Evolutionary conservation across 352 stramenopile species (phyloP), one percentile per base, ranked within the genome.

Genomic region (Detonula confervacea): DNA sequence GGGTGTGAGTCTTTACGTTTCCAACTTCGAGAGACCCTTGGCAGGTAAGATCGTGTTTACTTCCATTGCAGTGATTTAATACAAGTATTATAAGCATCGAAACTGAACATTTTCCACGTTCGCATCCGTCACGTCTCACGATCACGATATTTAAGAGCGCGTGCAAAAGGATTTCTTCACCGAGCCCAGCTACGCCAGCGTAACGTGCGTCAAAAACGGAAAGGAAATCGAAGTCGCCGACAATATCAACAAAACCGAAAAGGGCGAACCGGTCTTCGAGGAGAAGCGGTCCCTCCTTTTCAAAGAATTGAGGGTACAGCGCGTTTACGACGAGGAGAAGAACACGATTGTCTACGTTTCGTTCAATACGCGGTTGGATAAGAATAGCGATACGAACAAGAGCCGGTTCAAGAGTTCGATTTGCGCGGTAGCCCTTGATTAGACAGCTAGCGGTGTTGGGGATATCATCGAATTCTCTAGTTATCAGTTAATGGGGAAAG

Each of bases 331-430:
- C 62, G 65, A 88, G 46, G 91, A 96, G 62, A 90, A 83, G 12
- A 91, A 95, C 55, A 93, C 89, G 12, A 69, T 95, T 14, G 89
- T 96, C 2, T 96, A 96, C 68, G 90, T 96, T 20, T 90, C 83
- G 14, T 96, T 93, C 79, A 95, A 92, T 67, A 95, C 90, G 18
- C 83, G 92, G 52, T 65, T 96, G 39, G 90, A 95, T 83, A 93
- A 95, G 70, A 87, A 80, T 59, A 81, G 80, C 46, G 93, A 96
- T 85, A 77, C 62, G 12, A 96, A 96, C 80, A 96, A 96, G 70
- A 88, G 73, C 61, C 84, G 93, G 18, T 96, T 96, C 66, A 95
- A 95, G 68, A 92, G 74, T 59, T 93, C 81, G 0, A 77, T 95
- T 30, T 95, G 89, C 81, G 91, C 93, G 18, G 64, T 96, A 52